A percentile compares a stretch with the other conserved stretches of the same genome.
Conservation (phyloP, 2,329 filamentous ascomycete species). For the Catunica adiposa region DNA sequence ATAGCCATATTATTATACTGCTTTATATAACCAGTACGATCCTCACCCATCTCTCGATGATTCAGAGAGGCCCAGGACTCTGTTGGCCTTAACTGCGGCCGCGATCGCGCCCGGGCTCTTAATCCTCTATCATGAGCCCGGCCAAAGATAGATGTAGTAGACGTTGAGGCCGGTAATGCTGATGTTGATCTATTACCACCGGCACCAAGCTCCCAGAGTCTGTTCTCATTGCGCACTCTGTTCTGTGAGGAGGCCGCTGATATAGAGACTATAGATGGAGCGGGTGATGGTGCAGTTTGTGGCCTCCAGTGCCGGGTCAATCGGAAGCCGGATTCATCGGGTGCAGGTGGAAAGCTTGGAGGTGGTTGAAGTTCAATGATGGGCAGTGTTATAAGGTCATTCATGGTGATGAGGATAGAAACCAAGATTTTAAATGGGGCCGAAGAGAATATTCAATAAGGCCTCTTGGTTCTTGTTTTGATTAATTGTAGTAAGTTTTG, state of each 20-base stretch:
- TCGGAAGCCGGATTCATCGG: not conserved
- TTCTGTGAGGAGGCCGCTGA: not conserved
- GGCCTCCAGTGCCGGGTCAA: not conserved
- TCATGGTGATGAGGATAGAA: not conserved
- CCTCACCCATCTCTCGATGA: slow-evolving; percentile 29
- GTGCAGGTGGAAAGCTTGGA: not conserved
- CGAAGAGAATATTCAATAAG: no score
- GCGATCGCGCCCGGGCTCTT: slow-evolving; percentile 6
- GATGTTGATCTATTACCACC: slow-evolving; percentile 11
- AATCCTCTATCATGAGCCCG: slow-evolving; percentile 1
- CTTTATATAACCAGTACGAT: slow-evolving; percentile 31
- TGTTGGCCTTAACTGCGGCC: slow-evolving; percentile 12
- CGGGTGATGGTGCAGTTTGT: slow-evolving; percentile 4
- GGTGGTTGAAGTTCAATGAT: not conserved
- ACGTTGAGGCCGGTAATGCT: slow-evolving; percentile 9
- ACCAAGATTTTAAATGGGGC: no score
- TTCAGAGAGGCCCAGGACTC: slow-evolving; percentile 13
- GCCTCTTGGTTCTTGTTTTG: no score
- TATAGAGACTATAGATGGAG: not conserved
- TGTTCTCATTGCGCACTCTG: not conserved
- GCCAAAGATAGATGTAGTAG: slow-evolving; percentile 1
- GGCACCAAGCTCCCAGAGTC: not conserved
- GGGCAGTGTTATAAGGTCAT: not conserved
- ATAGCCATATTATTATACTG: slow-evolving; percentile 46
- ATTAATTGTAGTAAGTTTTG: no score